These are phyloP conservation scores for Pleurotus eryngii DNA, from an alignment of 768 basidiomycete genomes.

Conservation along the genomic window DNA sequence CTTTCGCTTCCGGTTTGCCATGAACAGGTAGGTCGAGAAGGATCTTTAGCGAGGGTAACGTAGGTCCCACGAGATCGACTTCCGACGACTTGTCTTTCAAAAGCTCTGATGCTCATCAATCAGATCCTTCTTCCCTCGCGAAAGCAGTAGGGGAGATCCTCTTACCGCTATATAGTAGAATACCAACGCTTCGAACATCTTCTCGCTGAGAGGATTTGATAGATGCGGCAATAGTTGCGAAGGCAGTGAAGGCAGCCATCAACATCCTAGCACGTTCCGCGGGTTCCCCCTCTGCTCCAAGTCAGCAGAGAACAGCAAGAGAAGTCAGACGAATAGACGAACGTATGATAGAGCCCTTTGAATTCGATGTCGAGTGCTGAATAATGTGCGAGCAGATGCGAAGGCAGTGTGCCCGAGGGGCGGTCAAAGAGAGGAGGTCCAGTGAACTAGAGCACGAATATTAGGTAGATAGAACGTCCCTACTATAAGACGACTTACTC, in stretches of 20 bases:
- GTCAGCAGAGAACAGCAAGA: background rate
- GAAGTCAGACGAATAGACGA: slow-evolving; percentile 11
- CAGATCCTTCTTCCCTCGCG: background rate
- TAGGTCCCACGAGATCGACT: slow-evolving; percentile 76
- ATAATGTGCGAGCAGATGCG: slow-evolving; percentile 81
- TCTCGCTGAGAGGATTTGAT: slow-evolving; percentile 58
- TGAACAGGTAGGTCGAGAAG: slow-evolving; percentile 56
- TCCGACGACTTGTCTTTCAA: slow-evolving; percentile 84
- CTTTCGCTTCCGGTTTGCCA: slow-evolving; percentile 35
- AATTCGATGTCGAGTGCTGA: slow-evolving; percentile 62
- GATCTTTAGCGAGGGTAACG: slow-evolving; percentile 74
- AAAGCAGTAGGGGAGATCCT: background rate
- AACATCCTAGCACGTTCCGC: slow-evolving; percentile 65
- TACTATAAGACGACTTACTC: slow-evolving; percentile 12
- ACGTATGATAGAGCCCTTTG: slow-evolving; percentile 53
- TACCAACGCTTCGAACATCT: slow-evolving; percentile 75
- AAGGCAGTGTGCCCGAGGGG: slow-evolving; percentile 64
- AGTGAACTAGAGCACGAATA: slow-evolving; percentile 16
- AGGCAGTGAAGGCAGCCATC: slow-evolving; percentile 57
- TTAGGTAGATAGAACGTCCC: slow-evolving; percentile 1
- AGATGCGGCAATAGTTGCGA: slow-evolving; percentile 49
- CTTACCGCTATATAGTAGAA: slow-evolving; percentile 77
- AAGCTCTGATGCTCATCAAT: slow-evolving; percentile 44
- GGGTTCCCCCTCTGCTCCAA: slow-evolving; percentile 43
- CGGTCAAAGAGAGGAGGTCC: slow-evolving; percentile 40